Conservation (phyloP, 2,329 filamentous ascomycete genomes). For the Fusarium lyarnte region DNA sequence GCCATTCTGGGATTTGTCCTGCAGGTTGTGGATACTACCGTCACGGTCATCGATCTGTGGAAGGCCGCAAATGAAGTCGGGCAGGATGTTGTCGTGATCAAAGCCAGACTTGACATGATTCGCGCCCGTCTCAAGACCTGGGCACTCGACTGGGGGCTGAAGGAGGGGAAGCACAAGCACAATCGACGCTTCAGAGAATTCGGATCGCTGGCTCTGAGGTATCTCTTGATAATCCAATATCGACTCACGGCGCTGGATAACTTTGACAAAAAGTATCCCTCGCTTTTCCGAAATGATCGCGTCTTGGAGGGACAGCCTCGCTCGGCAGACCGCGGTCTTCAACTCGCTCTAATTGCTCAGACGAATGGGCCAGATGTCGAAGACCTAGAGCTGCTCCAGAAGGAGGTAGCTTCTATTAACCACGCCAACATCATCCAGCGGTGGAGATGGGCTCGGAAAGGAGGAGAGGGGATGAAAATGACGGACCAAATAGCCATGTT, state of each 20-base stretch:
- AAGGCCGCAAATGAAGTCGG: not conserved
- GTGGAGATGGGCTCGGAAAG: not conserved
- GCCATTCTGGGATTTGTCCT: not conserved
- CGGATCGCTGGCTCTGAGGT: not conserved
- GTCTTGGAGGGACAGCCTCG: accelerated
- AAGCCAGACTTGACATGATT: not conserved
- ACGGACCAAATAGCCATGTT: not conserved
- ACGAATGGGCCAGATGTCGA: accelerated
- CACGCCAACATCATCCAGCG: not conserved
- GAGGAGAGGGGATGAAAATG: not conserved
- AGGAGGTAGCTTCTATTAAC: not conserved
- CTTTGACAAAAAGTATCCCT: not conserved
- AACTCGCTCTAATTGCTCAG: not conserved
- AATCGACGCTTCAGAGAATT: not conserved
- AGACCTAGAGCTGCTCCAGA: accelerated
- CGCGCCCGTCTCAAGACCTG: not conserved
- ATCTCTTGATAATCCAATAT: not conserved
- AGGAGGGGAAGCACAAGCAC: not conserved
- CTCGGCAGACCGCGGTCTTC: not conserved
- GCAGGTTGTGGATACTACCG: not conserved
- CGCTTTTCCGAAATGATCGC: not conserved
- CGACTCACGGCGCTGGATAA: not conserved
- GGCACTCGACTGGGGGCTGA: not conserved
- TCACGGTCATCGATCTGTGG: not conserved
- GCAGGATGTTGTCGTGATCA: not conserved